Evolutionary conservation across 1,284 basidiomycete genomes (phyloP), one percentile per base, ranked within the genome.

Genomic region (Prillingera fragicola): DNA sequence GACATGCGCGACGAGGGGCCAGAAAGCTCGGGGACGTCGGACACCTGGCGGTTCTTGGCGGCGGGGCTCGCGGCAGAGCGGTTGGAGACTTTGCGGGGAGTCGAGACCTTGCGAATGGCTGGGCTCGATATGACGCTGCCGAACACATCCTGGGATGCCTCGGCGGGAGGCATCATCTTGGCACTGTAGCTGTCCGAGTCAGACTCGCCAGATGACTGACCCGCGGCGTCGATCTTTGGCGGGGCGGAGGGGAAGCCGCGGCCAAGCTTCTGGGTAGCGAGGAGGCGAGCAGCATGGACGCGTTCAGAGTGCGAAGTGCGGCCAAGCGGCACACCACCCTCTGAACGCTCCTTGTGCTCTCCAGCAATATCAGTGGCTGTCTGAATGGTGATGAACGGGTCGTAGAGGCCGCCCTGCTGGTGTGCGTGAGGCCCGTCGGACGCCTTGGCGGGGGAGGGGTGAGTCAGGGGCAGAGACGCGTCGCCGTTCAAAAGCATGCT

Each of bases 301-400:
- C 71, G 59, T 32, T 73, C 71, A 9, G 49, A 39, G 59, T 84
- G 84, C 60, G 82, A 83, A 9, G 78, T 78, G 15, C 81, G 77
- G n/a, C 83, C 84, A 29, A 83, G 79, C 1, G 83, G 82, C 22
- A 84, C 70, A 1, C 82, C 83, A 44, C 76, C 79, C 60, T 84
- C 83, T 2, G 38, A 75, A 48, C 84, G 80, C 8, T 49, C 40
- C 24, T 45, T 18, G 15, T 43, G 18, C 1, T 56, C 54, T 10
- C 43, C 45, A 6, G 65, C 41, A 10, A 65, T 48, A 8, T 62
- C 56, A 0, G 67, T 70, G 19, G 63, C 65, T 1, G 71, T 71
- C 44, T 69, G 62, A 24, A 71, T 58, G 2, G 67, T 69, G 38
- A 71, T 59, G 60, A 72, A 73, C 5, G 71, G 70, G 44, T 73